Evolutionary conservation across 768 basidiomycete species (phyloP).

Genomic region (Clavulina sp.): DNA sequence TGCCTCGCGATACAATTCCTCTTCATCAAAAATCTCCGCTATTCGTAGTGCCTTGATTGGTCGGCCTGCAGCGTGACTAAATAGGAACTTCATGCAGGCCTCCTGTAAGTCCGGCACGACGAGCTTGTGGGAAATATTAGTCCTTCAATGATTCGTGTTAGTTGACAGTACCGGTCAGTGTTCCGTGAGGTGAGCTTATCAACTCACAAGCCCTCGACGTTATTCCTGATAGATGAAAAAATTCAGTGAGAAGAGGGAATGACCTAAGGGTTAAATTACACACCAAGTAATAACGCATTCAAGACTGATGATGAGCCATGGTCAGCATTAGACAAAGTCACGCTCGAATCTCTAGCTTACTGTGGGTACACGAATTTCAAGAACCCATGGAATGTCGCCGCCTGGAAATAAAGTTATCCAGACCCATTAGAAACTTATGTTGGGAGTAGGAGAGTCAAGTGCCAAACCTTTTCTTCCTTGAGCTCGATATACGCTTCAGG

Average conservation of each 20-base stretch:
- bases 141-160: slow-evolving; percentile 15
- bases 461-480: slow-evolving; percentile 64
- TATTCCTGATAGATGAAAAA: slow-evolving; percentile 27
- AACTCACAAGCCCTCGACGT: slow-evolving; percentile 58
- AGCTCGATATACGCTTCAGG: slow-evolving; percentile 74
- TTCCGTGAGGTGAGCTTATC: neutral
- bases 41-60: slow-evolving; percentile 89
- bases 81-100: slow-evolving; percentile 71
- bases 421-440: neutral
- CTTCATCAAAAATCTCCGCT: slow-evolving; percentile 78
- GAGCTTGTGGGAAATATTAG: slow-evolving; percentile 82
- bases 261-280: neutral
- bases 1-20: slow-evolving; percentile 76
- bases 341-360: slow-evolving; percentile 27
- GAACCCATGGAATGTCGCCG: slow-evolving; percentile 82
- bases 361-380: slow-evolving; percentile 87
- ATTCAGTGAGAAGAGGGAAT: neutral
- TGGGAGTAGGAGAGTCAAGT: neutral
- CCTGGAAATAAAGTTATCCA: slow-evolving; percentile 23
- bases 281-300: slow-evolving; percentile 88
- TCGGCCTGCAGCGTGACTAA: slow-evolving; percentile 81
- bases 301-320: slow-evolving; percentile 28
- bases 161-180: neutral
- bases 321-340: slow-evolving; percentile 1
- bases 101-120: slow-evolving; percentile 66